phyloP scores from a whole-genome alignment of 345 rosid species.

The Excoecaria cochinchinensis region DNA sequence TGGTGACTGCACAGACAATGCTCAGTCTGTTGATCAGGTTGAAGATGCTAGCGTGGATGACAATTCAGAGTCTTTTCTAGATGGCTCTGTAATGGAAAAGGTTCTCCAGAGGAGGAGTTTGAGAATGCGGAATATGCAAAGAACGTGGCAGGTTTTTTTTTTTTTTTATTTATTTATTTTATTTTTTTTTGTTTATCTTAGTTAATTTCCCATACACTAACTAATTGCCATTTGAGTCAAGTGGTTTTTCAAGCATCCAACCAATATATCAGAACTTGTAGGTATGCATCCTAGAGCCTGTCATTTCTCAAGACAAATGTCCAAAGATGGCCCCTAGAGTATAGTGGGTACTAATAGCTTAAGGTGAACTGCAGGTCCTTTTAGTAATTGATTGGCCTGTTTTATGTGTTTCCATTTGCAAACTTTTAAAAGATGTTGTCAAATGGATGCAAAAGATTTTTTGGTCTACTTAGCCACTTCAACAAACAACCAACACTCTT shows the following conservation, averaged over 20 bases:
- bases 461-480: background rate
- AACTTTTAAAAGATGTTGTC: background rate
- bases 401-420: background rate
- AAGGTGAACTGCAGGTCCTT: background rate
- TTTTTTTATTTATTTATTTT: too few species aligned
- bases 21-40: conserved; percentile 36
- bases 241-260: background rate
- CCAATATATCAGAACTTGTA: background rate
- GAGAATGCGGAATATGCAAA: conserved; percentile 90
- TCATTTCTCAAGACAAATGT: background rate
- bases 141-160: conserved; percentile 72
- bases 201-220: background rate
- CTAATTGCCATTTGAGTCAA: background rate
- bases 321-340: background rate
- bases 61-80: conserved; percentile 54
- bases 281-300: background rate
- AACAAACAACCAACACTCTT: background rate
- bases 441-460: background rate
- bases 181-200: background rate
- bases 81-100: conserved; percentile 92
- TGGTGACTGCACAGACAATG: conserved; percentile 31
- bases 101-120: conserved; percentile 90
- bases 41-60: conserved; percentile 51
- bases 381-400: background rate
- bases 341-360: background rate